Percentiles rank a stretch among this genome's conserved stretches.
These are phyloP conservation scores for Apiospora sp. DNA, from an alignment of 2,329 filamentous ascomycete genomes.

Conservation along the genomic window DNA sequence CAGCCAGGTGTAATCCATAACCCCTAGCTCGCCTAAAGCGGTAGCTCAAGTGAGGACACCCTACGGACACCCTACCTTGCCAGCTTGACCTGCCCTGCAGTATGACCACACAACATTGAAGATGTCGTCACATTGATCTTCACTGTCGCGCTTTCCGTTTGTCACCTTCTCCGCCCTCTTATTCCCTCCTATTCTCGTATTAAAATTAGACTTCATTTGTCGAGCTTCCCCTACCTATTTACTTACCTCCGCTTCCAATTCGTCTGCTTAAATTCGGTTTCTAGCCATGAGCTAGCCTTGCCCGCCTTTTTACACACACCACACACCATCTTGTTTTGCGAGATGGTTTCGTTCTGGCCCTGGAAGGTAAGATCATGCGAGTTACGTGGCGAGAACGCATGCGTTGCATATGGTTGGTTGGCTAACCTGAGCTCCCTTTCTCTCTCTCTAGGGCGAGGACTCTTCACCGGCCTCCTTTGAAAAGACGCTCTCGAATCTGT, in stretches of 20 bases:
- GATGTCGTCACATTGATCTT: slow-evolving; percentile 25
- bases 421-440: slow-evolving; percentile 15
- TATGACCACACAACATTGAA: slow-evolving; percentile 17
- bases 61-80: neutral
- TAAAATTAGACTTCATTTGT: neutral
- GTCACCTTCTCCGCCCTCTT: neutral
- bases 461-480: slow-evolving; percentile 92
- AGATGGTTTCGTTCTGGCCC: slow-evolving; percentile 87
- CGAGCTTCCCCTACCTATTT: neutral
- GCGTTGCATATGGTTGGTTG: slow-evolving; percentile 23
- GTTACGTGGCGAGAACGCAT: neutral
- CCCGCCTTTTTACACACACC: slow-evolving; percentile 9
- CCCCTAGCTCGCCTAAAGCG: neutral
- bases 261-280: neutral
- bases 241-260: neutral
- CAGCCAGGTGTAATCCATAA: slow-evolving; percentile 5
- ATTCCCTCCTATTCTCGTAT: neutral
- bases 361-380: slow-evolving; percentile 68
- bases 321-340: slow-evolving; percentile 28
- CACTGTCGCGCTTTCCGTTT: slow-evolving; percentile 7
- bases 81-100: slow-evolving; percentile 3
- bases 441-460: slow-evolving; percentile 69
- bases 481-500: slow-evolving; percentile 83
- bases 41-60: slow-evolving; percentile 1
- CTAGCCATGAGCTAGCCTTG: slow-evolving; percentile 34